Evolutionary conservation across 1,284 basidiomycete species (phyloP).

Genomic region (Cerrena zonata): DNA sequence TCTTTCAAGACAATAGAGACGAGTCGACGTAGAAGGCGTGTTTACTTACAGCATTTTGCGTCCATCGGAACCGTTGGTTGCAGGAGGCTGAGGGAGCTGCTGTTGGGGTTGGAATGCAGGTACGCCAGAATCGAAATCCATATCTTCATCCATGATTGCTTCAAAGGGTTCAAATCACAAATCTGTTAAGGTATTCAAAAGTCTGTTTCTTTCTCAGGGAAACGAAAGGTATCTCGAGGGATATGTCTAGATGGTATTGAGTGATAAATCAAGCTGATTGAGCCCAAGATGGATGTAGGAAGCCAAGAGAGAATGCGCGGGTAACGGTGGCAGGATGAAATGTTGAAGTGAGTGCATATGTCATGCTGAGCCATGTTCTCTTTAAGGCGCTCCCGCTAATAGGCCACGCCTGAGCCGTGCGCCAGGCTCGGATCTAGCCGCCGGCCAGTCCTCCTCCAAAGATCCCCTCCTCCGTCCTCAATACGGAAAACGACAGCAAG

Average conservation of each 20-base stretch:
- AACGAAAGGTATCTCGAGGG: too few relatives aligned
- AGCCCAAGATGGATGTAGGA: not conserved
- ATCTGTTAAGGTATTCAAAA: not conserved
- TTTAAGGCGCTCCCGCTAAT: constrained; percentile 16
- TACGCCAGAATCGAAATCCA: constrained; percentile 52
- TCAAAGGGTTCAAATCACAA: not conserved
- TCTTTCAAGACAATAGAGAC: constrained; percentile 2
- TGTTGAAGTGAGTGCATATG: not conserved
- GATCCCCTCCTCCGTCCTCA: not conserved
- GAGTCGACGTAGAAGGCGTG: constrained; percentile 9
- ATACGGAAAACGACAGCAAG: constrained; percentile 6
- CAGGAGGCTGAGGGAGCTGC: constrained; percentile 30
- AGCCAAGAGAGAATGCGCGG: not conserved
- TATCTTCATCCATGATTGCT: constrained; percentile 68
- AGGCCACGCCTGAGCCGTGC: constrained; percentile 28
- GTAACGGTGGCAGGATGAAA: not conserved
- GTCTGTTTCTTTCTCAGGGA: too few relatives aligned
- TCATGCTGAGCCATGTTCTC: constrained; percentile 10
- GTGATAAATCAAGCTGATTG: too few relatives aligned
- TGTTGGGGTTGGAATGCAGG: constrained; percentile 33
- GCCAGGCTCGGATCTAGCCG: constrained; percentile 31
- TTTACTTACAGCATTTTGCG: constrained; percentile 71
- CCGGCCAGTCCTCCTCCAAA: constrained; percentile 1
- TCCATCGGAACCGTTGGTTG: constrained; percentile 30
- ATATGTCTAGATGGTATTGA: too few relatives aligned